Evolutionary conservation across 2,329 filamentous ascomycete genomes (phyloP), one percentile per base, ranked within the genome.

Genomic region (Metarhizium album): DNA sequence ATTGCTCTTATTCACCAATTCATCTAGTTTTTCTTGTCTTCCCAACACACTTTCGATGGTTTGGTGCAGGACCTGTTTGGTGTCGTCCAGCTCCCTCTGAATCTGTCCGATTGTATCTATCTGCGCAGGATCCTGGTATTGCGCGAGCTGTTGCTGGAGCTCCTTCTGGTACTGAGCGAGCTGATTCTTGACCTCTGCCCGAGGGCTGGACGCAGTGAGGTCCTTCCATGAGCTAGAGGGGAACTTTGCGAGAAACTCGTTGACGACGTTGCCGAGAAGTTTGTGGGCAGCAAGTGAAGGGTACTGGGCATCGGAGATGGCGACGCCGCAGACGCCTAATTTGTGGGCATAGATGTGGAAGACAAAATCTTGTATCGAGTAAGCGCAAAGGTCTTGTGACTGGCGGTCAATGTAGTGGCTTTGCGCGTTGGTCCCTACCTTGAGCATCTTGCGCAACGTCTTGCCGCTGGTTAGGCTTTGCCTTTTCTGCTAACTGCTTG

Each of bases 1-100:
- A 61, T 95, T 89, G 62, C 88, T 95, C 81, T 97, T 97, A 57
- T 84, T 84, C 45, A 97, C 91, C 60, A 98, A 71, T 61, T 86
- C 87, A 64, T 97, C 91, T 59, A 98, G 89, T 79, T 96, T 97
- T 80, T 97, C 90, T 42, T 90, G 93, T 55, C 93, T 80, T 74
- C 96, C 85, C 62, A 96, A 69, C 48, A 77, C 83, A 62, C 82
- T 87, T 74, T 95, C 86, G 61, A 95, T 96, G 43, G 93, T 96
- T 80, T 97, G 95, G 73, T 97, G 90, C 61, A 98, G 76, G 53
- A 95, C 85, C 64, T 95, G 90, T 79, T 96, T 97, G 54, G 91
- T 97, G 76, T 96, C 90, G 64, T 97, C 90, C 54, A 98, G 77
- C 73, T 98, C 90, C 72, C 89, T 86, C 70, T 97, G 91, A 62